Evolutionary conservation across 345 rosid genomes (phyloP).

Genomic region (Brassica cretica): DNA sequence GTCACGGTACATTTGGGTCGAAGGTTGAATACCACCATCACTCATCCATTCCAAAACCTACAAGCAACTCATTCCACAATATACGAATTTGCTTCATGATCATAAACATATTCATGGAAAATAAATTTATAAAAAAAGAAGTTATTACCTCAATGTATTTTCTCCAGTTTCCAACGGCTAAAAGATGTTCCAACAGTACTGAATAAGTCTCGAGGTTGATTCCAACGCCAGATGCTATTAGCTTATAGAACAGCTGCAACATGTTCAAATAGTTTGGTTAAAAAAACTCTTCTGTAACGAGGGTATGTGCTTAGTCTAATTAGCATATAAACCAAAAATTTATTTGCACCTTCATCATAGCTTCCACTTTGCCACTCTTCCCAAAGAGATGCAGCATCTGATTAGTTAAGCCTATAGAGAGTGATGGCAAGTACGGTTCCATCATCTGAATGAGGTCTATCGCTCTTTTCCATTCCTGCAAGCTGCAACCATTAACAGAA

Average conservation of each 20-base stretch:
- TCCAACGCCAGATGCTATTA: constrained; percentile 58
- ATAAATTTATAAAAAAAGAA: neutral
- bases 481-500: constrained; percentile 44
- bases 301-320: neutral
- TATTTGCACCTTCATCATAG: constrained; percentile 69
- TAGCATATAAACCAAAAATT: constrained; percentile 9
- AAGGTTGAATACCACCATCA: constrained; percentile 67
- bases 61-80: constrained; percentile 30
- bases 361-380: constrained; percentile 78
- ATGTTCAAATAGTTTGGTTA: constrained; percentile 11
- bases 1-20: constrained; percentile 66
- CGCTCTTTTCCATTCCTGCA: constrained; percentile 77
- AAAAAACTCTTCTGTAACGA: constrained; percentile 15
- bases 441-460: constrained; percentile 55
- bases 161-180: constrained; percentile 87
- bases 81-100: neutral
- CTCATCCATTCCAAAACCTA: constrained; percentile 91
- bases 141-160: constrained; percentile 80
- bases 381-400: constrained; percentile 80
- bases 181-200: constrained; percentile 67
- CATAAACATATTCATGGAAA: neutral
- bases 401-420: constrained; percentile 69
- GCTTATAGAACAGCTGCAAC: constrained; percentile 75
- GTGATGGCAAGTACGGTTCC: constrained; percentile 61
- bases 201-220: constrained; percentile 60